phyloP scores from a whole-genome alignment of 257 asterid species.

The Primulina tabacum region DNA sequence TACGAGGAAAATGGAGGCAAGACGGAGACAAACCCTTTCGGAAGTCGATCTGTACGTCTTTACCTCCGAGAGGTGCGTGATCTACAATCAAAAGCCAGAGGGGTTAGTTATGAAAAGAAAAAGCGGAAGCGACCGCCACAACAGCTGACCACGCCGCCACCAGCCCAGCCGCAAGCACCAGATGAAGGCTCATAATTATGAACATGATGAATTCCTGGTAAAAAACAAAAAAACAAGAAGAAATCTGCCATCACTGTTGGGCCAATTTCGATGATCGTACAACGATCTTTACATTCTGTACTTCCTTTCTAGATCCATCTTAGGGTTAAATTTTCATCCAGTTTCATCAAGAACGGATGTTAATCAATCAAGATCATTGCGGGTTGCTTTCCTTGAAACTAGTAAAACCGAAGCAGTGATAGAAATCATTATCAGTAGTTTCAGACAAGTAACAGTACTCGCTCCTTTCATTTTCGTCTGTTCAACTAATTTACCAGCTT shows the following conservation, averaged over 20 bases:
- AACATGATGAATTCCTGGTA: conserved; percentile 22
- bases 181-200: conserved; percentile 29
- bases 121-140: conserved; percentile 63
- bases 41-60: conserved; percentile 83
- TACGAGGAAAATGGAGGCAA: conserved; percentile 91
- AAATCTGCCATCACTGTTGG: neutral
- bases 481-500: no score
- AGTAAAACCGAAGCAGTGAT: neutral
- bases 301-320: neutral
- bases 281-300: neutral
- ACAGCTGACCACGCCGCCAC: conserved; percentile 14
- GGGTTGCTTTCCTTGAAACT: no score
- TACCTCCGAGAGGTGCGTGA: conserved; percentile 87
- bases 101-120: conserved; percentile 93
- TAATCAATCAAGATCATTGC: neutral
- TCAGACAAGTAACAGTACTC: conserved; percentile 10
- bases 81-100: conserved; percentile 85
- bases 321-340: conserved; percentile 28
- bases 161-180: conserved; percentile 33
- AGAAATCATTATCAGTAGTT: conserved; percentile 26
- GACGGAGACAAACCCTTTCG: conserved; percentile 85
- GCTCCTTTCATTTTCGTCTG: neutral
- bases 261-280: conserved; percentile 11
- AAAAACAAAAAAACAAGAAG: neutral
- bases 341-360: neutral